A percentile compares a stretch with the other conserved stretches of the same genome.
Evolutionary conservation across 805 yeast genomes (phyloP).

Genomic region (Candida verbasci): DNA sequence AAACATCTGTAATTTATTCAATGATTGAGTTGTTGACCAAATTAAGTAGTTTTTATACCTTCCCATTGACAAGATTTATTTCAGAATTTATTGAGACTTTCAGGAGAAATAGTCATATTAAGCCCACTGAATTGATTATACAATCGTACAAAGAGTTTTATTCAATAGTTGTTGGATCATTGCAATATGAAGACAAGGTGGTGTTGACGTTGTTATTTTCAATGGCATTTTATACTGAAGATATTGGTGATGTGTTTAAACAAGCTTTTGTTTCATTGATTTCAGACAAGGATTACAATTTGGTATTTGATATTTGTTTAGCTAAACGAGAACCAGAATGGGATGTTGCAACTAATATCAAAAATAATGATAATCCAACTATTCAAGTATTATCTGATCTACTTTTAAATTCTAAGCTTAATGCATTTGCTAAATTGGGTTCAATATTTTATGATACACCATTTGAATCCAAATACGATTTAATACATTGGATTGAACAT

Average conservation of each 20-base stretch:
- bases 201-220: conserved; percentile 40
- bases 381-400: conserved; percentile 12
- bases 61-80: conserved; percentile 41
- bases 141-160: conserved; percentile 45
- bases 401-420: conserved; percentile 7
- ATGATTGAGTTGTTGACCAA: conserved; percentile 32
- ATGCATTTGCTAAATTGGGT: conserved; percentile 2
- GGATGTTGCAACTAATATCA: conserved; percentile 8
- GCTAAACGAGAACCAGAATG: conserved; percentile 5
- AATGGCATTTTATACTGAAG: conserved; percentile 18
- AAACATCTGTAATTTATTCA: conserved; percentile 47
- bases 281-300: neutral
- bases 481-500: conserved; percentile 24
- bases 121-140: conserved; percentile 21
- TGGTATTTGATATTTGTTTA: conserved; percentile 6
- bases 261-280: conserved; percentile 12
- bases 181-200: conserved; percentile 41
- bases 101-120: conserved; percentile 15
- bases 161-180: conserved; percentile 42
- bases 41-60: conserved; percentile 46
- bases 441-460: conserved; percentile 7
- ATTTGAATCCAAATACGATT: conserved; percentile 27
- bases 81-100: conserved; percentile 14
- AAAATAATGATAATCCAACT: conserved; percentile 16
- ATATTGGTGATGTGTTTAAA: conserved; percentile 20